Evolutionary conservation across 495 filamentous ascomycete species (phyloP).

Genomic region (Trypethelium eluteriae): DNA sequence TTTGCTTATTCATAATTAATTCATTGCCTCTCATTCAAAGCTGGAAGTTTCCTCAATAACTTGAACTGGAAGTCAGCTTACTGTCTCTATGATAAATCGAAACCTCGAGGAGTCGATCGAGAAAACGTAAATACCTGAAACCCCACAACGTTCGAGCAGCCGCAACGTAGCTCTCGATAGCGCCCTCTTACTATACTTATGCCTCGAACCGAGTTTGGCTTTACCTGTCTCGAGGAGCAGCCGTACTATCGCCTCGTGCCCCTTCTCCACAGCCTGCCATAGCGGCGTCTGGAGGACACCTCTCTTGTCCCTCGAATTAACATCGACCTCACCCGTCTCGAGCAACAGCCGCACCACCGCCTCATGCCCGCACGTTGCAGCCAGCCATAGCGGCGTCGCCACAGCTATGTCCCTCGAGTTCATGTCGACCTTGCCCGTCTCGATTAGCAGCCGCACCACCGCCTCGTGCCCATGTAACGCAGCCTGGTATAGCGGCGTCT

Average conservation of each 20-base stretch:
- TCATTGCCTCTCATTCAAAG: too few species aligned
- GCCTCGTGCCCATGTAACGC: neutral
- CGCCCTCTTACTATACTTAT: too few species aligned
- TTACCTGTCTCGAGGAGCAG: neutral
- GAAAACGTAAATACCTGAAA: too few species aligned
- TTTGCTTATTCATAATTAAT: too few species aligned
- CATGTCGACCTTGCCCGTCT: neutral
- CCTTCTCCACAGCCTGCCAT: neutral
- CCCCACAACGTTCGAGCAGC: too few species aligned
- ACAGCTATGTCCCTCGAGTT: too few species aligned
- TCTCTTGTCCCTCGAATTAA: neutral
- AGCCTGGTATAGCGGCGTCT: neutral
- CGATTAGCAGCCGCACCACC: neutral
- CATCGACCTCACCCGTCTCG: neutral
- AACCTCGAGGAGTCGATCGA: too few species aligned
- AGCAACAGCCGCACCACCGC: neutral
- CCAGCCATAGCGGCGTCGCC: neutral
- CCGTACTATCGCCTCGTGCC: neutral
- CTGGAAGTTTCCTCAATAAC: too few species aligned
- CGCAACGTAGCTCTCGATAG: too few species aligned
- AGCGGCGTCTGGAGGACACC: neutral
- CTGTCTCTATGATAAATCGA: too few species aligned
- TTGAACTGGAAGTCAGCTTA: too few species aligned
- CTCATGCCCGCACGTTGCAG: neutral
- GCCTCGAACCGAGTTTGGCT: neutral